Evolutionary conservation across 805 yeast species (phyloP).

Genomic region (Sungouiella thailandica): DNA sequence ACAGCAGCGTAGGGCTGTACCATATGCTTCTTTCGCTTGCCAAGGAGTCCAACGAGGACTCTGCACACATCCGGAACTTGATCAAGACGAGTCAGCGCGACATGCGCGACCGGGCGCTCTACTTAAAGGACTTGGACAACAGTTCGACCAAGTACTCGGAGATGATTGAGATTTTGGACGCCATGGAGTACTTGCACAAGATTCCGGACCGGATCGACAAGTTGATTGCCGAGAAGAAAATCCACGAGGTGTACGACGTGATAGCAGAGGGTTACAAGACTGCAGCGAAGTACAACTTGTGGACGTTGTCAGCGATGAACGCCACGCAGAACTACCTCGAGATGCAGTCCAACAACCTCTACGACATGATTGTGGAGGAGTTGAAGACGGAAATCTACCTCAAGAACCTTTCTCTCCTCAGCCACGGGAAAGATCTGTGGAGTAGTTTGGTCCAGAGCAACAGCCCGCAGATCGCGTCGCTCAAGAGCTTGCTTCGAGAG

Average conservation of each 20-base stretch:
- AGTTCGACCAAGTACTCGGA: conserved; percentile 59
- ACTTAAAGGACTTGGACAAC: conserved; percentile 59
- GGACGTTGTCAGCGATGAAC: conserved; percentile 52
- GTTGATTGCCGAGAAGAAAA: conserved; percentile 63
- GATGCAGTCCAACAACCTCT: conserved; percentile 54
- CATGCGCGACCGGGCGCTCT: conserved; percentile 49
- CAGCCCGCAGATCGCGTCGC: conserved; percentile 34
- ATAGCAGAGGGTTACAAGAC: conserved; percentile 38
- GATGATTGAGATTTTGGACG: conserved; percentile 64
- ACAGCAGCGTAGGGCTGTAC: conserved; percentile 80
- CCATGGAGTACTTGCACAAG: conserved; percentile 54
- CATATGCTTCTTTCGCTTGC: conserved; percentile 62
- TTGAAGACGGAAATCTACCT: conserved; percentile 64
- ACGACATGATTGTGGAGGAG: conserved; percentile 74
- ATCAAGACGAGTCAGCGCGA: conserved; percentile 46
- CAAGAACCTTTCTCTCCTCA: conserved; percentile 22
- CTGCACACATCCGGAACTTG: conserved; percentile 43
- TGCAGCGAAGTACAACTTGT: conserved; percentile 49
- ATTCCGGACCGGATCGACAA: conserved; percentile 63
- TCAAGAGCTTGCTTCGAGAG: conserved; percentile 27
- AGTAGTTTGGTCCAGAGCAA: conserved; percentile 16
- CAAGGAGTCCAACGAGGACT: conserved; percentile 57
- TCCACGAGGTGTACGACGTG: conserved; percentile 57
- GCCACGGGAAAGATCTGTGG: conserved; percentile 9
- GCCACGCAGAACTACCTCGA: conserved; percentile 49